phyloP scores from a whole-genome alignment of 805 yeast species.

The Sungouiella blattae region DNA sequence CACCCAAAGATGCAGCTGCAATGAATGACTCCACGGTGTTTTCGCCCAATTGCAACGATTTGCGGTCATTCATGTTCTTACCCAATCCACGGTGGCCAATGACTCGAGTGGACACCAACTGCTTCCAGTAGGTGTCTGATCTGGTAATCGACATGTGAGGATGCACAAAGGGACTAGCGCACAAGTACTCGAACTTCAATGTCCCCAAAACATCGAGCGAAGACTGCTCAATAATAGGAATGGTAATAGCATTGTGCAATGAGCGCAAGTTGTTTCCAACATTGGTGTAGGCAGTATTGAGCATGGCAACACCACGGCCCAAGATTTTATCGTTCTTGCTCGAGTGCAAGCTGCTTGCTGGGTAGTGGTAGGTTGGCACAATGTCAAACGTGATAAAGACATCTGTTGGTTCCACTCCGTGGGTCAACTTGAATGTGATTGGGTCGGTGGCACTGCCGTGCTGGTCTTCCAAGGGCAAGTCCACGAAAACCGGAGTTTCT shows the following conservation, averaged over 20 bases:
- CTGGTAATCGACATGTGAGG: constrained; percentile 60
- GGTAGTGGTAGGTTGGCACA: constrained; percentile 77
- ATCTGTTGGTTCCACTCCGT: constrained; percentile 44
- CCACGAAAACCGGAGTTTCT: constrained; percentile 62
- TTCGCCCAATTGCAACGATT: constrained; percentile 88
- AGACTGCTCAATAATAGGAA: constrained; percentile 73
- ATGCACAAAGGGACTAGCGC: constrained; percentile 71
- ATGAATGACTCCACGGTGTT: constrained; percentile 92
- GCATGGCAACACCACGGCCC: constrained; percentile 81
- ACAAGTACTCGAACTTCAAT: constrained; percentile 68
- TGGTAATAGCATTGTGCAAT: constrained; percentile 58
- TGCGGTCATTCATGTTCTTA: constrained; percentile 68
- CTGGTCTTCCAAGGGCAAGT: constrained; percentile 80
- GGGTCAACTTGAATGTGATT: constrained; percentile 61
- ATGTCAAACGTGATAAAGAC: constrained; percentile 74
- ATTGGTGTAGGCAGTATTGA: constrained; percentile 56
- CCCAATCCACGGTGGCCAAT: constrained; percentile 97
- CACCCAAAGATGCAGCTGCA: constrained; percentile 95
- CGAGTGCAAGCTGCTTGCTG: constrained; percentile 13
- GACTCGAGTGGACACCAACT: constrained; percentile 80
- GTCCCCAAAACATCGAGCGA: constrained; percentile 75
- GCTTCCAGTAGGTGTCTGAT: constrained; percentile 87
- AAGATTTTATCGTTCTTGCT: constrained; percentile 42
- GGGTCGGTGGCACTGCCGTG: constrained; percentile 70
- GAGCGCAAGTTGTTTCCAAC: constrained; percentile 70